These are phyloP conservation scores for Aquilaria malaccensis DNA, from an alignment of 345 rosid species.

Conservation along the genomic window DNA sequence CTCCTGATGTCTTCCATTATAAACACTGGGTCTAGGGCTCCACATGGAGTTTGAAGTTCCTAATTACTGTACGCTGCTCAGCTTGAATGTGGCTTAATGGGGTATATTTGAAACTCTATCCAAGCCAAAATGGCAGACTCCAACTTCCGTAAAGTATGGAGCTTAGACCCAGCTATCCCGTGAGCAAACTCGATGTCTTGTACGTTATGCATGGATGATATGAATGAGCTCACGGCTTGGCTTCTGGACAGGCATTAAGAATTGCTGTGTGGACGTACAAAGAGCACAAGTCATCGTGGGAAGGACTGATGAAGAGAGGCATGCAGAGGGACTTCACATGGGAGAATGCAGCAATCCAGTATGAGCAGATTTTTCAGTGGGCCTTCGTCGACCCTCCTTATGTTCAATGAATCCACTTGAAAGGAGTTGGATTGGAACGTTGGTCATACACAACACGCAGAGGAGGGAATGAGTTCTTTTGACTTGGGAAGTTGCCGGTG, in stretches of 20 bases:
- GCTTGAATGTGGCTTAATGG: no score
- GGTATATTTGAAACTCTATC: no score
- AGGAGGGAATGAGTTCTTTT: not conserved
- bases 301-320: slow-evolving; percentile 72
- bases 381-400: slow-evolving; percentile 72
- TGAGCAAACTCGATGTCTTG: no score
- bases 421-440: not conserved
- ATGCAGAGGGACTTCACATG: slow-evolving; percentile 64
- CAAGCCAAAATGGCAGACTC: no score
- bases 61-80: no score
- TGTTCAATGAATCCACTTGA: slow-evolving; percentile 20
- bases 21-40: no score
- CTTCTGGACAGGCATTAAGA: slow-evolving; percentile 46
- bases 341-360: slow-evolving; percentile 83
- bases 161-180: no score
- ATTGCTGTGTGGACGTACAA: slow-evolving; percentile 57
- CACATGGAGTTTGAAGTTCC: no score
- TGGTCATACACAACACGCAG: not conserved
- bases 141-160: no score
- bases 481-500: not conserved
- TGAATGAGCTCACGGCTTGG: no score
- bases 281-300: slow-evolving; percentile 71
- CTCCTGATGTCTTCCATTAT: no score
- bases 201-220: no score
- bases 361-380: slow-evolving; percentile 88